Evolutionary conservation across 768 basidiomycete species (phyloP), one percentile per base, ranked within the genome.

Genomic region (Lyophyllum shimeji): DNA sequence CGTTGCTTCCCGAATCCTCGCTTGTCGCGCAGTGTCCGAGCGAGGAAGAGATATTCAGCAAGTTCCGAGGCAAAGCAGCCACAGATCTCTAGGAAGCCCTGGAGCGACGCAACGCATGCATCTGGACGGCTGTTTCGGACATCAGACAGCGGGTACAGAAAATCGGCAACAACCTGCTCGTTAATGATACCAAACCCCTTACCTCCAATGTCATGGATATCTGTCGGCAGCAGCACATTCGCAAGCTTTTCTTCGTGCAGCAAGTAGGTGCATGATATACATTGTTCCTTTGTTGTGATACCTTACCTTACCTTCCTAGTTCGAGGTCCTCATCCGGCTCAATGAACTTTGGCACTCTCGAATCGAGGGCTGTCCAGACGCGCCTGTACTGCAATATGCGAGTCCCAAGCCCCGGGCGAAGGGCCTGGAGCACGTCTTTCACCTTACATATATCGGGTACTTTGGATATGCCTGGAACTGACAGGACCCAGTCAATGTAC

Each of bases 171-270:
- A 59, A 68, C 4, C 59, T 80, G 27, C 68, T 81, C 1, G 71
- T 82, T 37, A 81, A 81, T 58, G 68, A 74, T 24, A 79, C 76
- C 6, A 72, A 72, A 48, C 56, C 65, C 12, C 59, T 81, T 2
- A 69, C 73, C 1, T 67, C 74, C 0, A 67, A 71, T 27, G 80
- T 79, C 58, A 74, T 80, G 76, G 79, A 81, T 58, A 63, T 82
- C 17, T 81, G 80, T 60, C 66, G 66, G 23, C 66, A 78, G 44
- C 68, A 71, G 2, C 69, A 74, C 24, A 61, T 82, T 31, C 71
- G 79, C n/a, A 81, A 81, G 59, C 64, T 82, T 2, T 79, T 82
- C 59, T 81, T 77, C 59, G 80, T 81, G 75, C 78, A 79, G 62
- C 78, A 82, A 71, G 80, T 79, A 50, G 13, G 69, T 65, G 9